These are phyloP conservation scores for Fraxinus albicans DNA, from an alignment of 305 asterid genomes.

Conservation along the genomic window DNA sequence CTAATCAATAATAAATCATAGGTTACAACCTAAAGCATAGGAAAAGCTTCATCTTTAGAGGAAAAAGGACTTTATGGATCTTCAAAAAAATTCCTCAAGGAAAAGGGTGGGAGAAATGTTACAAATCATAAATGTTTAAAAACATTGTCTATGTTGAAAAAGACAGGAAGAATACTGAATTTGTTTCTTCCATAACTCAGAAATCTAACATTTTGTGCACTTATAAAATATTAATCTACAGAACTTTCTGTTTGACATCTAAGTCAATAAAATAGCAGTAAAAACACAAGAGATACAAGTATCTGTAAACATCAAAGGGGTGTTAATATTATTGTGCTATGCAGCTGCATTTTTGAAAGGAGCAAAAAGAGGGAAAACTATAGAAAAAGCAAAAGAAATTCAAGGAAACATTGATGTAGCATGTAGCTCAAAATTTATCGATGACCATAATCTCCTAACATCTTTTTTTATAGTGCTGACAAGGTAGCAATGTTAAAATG, in stretches of 20 bases:
- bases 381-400: background rate
- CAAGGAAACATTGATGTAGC: constrained; percentile 2
- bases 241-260: background rate
- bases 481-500: background rate
- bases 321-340: background rate
- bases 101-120: background rate
- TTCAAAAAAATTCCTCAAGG: background rate
- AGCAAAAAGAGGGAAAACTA: background rate
- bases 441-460: background rate
- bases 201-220: background rate
- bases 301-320: constrained; percentile 5
- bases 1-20: background rate
- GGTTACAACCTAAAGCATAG: background rate
- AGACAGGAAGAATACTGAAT: background rate
- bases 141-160: background rate
- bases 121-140: background rate
- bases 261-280: background rate
- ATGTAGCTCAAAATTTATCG: background rate
- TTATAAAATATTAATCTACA: background rate
- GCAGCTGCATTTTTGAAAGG: background rate
- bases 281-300: background rate
- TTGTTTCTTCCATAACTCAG: background rate
- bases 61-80: background rate
- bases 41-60: background rate
- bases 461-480: background rate